These are phyloP conservation scores for Heteromeles arbutifolia DNA, from an alignment of 306 rosid genomes.

Conservation along the genomic window DNA sequence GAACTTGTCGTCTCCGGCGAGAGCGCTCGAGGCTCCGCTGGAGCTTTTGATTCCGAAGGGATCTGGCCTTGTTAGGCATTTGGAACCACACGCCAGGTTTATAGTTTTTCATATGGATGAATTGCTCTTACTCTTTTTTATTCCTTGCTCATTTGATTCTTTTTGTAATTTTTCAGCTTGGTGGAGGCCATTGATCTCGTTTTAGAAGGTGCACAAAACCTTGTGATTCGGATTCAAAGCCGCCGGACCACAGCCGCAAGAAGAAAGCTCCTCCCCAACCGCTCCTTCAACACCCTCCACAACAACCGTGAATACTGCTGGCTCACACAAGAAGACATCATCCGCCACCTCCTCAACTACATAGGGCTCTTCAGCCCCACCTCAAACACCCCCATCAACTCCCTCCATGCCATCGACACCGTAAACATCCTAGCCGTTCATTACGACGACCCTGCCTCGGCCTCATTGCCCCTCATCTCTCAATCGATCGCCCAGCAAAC, in stretches of 20 bases:
- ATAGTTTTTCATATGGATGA: neutral
- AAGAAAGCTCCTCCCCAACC: conserved; percentile 16
- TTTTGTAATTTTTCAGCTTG: conserved; percentile 31
- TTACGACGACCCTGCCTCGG: conserved; percentile 57
- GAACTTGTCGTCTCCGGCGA: conserved; percentile 38
- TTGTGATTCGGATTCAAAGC: conserved; percentile 50
- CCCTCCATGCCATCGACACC: conserved; percentile 46
- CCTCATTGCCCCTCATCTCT: conserved; percentile 49
- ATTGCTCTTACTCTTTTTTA: neutral
- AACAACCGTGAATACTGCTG: conserved; percentile 55
- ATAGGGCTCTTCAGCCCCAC: conserved; percentile 55
- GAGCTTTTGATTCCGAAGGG: conserved; percentile 25
- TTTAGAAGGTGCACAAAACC: conserved; percentile 59
- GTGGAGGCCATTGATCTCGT: conserved; percentile 63
- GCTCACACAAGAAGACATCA: conserved; percentile 80
- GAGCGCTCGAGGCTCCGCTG: conserved; percentile 51
- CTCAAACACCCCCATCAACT: conserved; percentile 38
- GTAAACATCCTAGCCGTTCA: conserved; percentile 32
- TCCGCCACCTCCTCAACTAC: conserved; percentile 70
- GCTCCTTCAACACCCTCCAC: conserved; percentile 30
- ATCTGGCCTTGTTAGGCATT: conserved; percentile 42
- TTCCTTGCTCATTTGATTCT: neutral
- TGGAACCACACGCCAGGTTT: conserved; percentile 59
- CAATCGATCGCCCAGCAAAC: conserved; percentile 42
- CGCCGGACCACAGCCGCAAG: conserved; percentile 13